These are phyloP conservation scores for Forsythia suspensa DNA, from an alignment of 257 asterid species.

Conservation along the genomic window DNA sequence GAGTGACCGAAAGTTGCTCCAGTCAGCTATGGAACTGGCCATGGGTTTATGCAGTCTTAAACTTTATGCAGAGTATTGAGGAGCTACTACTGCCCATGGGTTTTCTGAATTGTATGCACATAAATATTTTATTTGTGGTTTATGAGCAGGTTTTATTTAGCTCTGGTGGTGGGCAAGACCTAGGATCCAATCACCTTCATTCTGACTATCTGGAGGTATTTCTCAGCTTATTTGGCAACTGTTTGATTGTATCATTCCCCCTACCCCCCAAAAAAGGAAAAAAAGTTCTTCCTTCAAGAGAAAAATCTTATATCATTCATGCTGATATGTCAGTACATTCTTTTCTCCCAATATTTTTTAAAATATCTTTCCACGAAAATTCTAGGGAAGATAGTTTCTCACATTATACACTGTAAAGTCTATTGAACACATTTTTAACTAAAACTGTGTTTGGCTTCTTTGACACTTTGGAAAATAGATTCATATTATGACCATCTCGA, in stretches of 20 bases:
- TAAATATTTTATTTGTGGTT: slow-evolving; percentile 19
- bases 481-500: slow-evolving; percentile 9
- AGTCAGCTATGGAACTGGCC: slow-evolving; percentile 10
- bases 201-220: slow-evolving; percentile 84
- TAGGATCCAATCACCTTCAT: slow-evolving; percentile 59
- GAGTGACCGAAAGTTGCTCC: background rate
- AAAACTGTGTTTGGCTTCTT: slow-evolving; percentile 1
- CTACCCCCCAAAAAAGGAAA: background rate
- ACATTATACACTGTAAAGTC: background rate
- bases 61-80: background rate
- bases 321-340: slow-evolving; percentile 1
- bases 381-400: slow-evolving; percentile 6
- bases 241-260: background rate
- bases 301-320: background rate
- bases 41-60: slow-evolving; percentile 1
- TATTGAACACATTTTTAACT: background rate
- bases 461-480: slow-evolving; percentile 11
- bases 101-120: slow-evolving; percentile 11
- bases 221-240: background rate
- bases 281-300: slow-evolving; percentile 11
- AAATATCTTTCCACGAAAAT: slow-evolving; percentile 1
- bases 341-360: background rate
- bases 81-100: background rate
- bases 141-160: slow-evolving; percentile 63
- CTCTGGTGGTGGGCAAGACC: slow-evolving; percentile 61